phyloP scores from a whole-genome alignment of 345 rosid species.

The Dimocarpus longan region DNA sequence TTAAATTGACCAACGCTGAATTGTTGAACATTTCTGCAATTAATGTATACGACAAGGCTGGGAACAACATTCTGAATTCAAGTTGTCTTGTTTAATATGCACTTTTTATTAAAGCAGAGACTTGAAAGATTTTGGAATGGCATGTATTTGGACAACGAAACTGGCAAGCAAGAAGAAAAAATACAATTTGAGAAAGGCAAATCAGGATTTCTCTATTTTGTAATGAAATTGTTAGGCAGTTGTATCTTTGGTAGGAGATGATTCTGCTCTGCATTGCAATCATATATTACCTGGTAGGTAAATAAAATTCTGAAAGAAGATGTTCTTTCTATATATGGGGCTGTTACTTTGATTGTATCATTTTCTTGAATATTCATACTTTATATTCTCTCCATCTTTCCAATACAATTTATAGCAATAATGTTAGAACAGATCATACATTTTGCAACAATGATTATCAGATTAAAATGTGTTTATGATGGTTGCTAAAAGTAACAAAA shows the following conservation, averaged over 20 bases:
- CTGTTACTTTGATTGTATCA: not conserved
- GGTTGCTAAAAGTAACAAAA: too few species aligned
- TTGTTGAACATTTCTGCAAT: too few species aligned
- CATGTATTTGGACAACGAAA: too few species aligned
- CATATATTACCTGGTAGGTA: not conserved
- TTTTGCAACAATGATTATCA: not conserved
- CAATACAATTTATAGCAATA: not conserved
- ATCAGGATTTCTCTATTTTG: too few species aligned
- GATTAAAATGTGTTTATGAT: too few species aligned
- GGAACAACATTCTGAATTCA: constrained; percentile 90
- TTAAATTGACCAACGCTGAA: too few species aligned
- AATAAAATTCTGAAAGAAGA: not conserved
- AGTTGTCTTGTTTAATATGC: constrained; percentile 30
- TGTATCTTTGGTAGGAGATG: not conserved
- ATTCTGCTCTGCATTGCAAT: not conserved
- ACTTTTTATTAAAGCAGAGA: too few species aligned
- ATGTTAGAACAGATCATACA: not conserved
- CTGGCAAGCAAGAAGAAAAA: too few species aligned
- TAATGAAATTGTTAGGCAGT: not conserved
- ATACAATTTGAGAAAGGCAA: too few species aligned
- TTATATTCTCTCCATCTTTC: not conserved
- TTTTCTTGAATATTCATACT: not conserved
- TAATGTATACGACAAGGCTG: too few species aligned
- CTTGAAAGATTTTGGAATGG: too few species aligned
- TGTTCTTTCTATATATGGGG: not conserved